phyloP scores from a whole-genome alignment of 1,284 basidiomycete genomes.

The Trametes polyzona region DNA sequence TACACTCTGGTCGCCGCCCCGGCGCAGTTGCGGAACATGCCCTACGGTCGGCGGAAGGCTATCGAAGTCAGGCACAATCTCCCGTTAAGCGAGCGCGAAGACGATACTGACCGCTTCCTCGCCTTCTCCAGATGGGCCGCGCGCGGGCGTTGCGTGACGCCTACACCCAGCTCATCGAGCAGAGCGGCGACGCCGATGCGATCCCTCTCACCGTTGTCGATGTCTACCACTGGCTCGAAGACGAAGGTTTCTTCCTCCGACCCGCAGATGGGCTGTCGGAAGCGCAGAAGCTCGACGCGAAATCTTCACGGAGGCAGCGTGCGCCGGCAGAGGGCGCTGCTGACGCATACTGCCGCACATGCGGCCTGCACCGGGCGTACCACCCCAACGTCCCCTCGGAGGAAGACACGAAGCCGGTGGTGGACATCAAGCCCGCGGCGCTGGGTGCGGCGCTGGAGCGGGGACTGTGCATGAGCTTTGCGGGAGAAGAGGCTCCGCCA shows the following conservation, averaged over 20 bases:
- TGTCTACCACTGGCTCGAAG: conserved; percentile 62
- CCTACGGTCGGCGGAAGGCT: conserved; percentile 66
- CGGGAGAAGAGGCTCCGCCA: conserved; percentile 1
- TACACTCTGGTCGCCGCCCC: conserved; percentile 57
- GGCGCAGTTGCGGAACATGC: conserved; percentile 49
- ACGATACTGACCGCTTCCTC: neutral
- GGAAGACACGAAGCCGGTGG: conserved; percentile 10
- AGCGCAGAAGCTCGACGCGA: neutral
- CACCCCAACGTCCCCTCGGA: conserved; percentile 27
- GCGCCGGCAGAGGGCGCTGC: neutral
- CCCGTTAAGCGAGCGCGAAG: conserved; percentile 3
- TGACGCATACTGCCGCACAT: conserved; percentile 34
- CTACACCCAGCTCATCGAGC: conserved; percentile 43
- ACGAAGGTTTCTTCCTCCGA: conserved; percentile 52
- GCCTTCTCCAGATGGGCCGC: conserved; percentile 58
- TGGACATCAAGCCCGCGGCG: conserved; percentile 10
- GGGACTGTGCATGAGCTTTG: conserved; percentile 24
- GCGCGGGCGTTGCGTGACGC: conserved; percentile 55
- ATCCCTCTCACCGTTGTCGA: conserved; percentile 53
- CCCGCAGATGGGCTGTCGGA: conserved; percentile 13
- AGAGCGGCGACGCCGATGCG: conserved; percentile 22
- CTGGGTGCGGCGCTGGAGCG: conserved; percentile 9
- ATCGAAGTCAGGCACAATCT: conserved; percentile 56
- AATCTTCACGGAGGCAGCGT: conserved; percentile 5
- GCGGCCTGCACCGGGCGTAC: conserved; percentile 31